Evolutionary conservation across 2,329 filamentous ascomycete genomes (phyloP).

Genomic region (Fusarium nelsonii): DNA sequence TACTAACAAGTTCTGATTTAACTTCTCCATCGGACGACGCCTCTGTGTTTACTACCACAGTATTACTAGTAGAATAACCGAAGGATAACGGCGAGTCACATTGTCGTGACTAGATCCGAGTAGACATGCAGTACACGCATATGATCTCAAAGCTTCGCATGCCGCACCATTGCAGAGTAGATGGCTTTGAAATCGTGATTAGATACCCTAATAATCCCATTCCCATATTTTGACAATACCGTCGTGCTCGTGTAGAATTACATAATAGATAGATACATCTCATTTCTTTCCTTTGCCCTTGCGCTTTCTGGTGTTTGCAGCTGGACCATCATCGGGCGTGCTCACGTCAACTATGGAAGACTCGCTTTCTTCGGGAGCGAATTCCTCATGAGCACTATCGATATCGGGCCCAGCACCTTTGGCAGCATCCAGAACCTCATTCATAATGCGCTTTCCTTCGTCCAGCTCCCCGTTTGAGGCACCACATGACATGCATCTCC

Average conservation of each 20-base stretch:
- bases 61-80: not conserved
- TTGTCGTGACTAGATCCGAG: not conserved
- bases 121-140: not conserved
- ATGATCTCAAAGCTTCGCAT: not conserved
- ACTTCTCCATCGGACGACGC: not conserved
- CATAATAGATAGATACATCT: conserved; percentile 17
- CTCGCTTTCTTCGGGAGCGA: conserved; percentile 9
- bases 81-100: not conserved
- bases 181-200: conserved; percentile 7
- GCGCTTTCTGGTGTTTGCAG: conserved; percentile 45
- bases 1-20: not conserved
- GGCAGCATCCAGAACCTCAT: conserved; percentile 65
- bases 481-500: conserved; percentile 90
- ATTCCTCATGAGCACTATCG: conserved; percentile 27
- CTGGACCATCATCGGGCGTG: conserved; percentile 37
- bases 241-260: conserved; percentile 23
- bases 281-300: conserved; percentile 46
- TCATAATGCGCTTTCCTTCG: conserved; percentile 78
- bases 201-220: conserved; percentile 6
- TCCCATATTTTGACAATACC: conserved; percentile 16
- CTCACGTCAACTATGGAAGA: conserved; percentile 29
- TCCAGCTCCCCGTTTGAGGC: conserved; percentile 84
- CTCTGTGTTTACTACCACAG: no score
- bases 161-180: not conserved
- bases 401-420: conserved; percentile 31